Conservation (phyloP, 2,329 filamentous ascomycete species). For the Metarhizium rileyi region DNA sequence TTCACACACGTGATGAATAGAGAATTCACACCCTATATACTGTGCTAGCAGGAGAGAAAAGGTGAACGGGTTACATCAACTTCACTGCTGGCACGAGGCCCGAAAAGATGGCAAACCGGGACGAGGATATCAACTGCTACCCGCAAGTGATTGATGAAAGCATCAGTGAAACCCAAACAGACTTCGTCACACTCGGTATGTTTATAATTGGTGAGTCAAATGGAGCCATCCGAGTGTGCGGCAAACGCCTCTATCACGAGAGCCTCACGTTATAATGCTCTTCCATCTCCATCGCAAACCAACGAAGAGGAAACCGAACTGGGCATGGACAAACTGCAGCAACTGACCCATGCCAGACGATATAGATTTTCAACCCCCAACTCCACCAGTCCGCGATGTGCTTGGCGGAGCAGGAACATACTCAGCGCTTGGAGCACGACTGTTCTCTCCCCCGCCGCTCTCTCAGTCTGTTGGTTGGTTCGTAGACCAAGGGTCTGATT, state of each 20-base stretch:
- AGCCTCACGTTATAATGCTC: neutral
- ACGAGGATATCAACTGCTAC: neutral
- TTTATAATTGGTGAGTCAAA: constrained; percentile 55
- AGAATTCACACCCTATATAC: neutral
- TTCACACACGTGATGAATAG: neutral
- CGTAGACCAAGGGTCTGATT: constrained; percentile 81
- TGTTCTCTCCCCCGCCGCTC: constrained; percentile 63
- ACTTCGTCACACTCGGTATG: constrained; percentile 64
- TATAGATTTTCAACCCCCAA: constrained; percentile 72
- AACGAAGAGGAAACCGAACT: neutral
- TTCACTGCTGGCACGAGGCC: neutral
- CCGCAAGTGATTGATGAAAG: neutral
- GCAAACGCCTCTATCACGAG: neutral
- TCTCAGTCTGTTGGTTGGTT: constrained; percentile 77
- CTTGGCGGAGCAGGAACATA: constrained; percentile 87
- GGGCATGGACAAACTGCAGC: neutral
- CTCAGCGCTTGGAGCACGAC: constrained; percentile 75
- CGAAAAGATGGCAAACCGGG: neutral
- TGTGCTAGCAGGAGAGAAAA: neutral
- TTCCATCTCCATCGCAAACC: neutral
- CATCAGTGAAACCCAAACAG: constrained; percentile 24
- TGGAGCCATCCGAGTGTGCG: neutral
- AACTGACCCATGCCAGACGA: constrained; percentile 53
- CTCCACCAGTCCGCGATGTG: constrained; percentile 59
- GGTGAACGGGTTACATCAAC: neutral